Evolutionary conservation across 2,329 filamentous ascomycete genomes (phyloP), one percentile per base, ranked within the genome.

Genomic region (Tolypocladium cylindrosporum): DNA sequence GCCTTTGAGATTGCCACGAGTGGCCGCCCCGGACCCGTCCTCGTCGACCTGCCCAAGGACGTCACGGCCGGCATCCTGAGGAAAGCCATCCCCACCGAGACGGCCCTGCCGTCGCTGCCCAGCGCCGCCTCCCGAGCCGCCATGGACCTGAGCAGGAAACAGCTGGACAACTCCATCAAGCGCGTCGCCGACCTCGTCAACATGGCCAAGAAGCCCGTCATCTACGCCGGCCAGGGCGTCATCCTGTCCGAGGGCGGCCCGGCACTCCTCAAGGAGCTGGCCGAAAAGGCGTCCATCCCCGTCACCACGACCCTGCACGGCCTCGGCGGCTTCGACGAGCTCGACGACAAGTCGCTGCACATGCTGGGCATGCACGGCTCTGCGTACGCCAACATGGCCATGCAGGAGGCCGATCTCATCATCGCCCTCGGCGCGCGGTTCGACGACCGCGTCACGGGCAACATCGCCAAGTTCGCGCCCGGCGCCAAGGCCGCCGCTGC

Each of bases 301-400:
- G 94, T 99, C 48, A 97, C 93, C 19, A 97, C 94, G 34, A 97
- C 94, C 57, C 86, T 99, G 8, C 92, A 96, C 68, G 94, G 92
- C 66, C 84, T 99, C 10, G 94, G 94, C 67, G 90, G 85, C 27
- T 97, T 88, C 64, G 92, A 97, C 68, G 94, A 97, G 77, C 83
- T 94, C 14, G 91, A 97, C 68, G 85, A 91, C 64, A 97, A 96
- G 82, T 89, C 92, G 51, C 82, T 97, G 55, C 92, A 97, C 77
- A 99, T 99, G 94, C 85, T 97, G 37, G 94, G 94, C 63, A 97
- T 97, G 94, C 93, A 97, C 79, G 94, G 94, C 60, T 89, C 92
- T 10, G 92, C 91, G 9, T 99, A 96, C 69, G 94, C 94, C 71
- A 99, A 99, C 79, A 91, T 97, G 88, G 86, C 94, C 19, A 97